Conservation (phyloP, 768 basidiomycete species). For the Chlorophyllum brunneum region DNA sequence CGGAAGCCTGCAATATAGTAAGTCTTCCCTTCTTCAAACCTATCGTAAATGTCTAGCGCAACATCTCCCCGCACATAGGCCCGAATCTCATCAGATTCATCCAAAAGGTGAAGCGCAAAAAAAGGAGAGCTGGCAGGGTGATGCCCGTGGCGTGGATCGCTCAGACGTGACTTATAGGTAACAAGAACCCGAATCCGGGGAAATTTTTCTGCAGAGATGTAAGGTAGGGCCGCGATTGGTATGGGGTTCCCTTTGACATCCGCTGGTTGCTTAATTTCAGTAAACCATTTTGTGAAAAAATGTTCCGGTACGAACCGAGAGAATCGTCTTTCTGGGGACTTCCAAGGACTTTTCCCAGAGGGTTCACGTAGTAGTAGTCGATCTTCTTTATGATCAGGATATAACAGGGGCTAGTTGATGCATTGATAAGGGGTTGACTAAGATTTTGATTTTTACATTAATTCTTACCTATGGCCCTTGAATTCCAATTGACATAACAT, state of each 20-base stretch:
- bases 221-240: not conserved
- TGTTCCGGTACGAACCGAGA: not conserved
- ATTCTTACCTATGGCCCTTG: not conserved
- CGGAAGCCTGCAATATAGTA: not conserved
- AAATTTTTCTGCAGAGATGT: not conserved
- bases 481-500: not conserved
- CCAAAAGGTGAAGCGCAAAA: conserved; percentile 1
- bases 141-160: not conserved
- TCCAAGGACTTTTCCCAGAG: not conserved
- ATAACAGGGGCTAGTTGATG: not conserved
- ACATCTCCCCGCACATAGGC: not conserved
- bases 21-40: not conserved
- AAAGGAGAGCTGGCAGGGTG: not conserved
- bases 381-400: not conserved
- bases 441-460: not conserved
- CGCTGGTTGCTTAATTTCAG: not conserved
- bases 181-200: not conserved
- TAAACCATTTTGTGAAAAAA: not conserved
- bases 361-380: not conserved
- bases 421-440: not conserved
- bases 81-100: conserved; percentile 3
- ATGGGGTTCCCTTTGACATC: not conserved
- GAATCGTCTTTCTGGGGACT: not conserved
- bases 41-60: not conserved
- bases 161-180: conserved; percentile 6